Base-by-base conservation (phyloP, 768 basidiomycete species). In the Dioszegia hungarica region DNA sequence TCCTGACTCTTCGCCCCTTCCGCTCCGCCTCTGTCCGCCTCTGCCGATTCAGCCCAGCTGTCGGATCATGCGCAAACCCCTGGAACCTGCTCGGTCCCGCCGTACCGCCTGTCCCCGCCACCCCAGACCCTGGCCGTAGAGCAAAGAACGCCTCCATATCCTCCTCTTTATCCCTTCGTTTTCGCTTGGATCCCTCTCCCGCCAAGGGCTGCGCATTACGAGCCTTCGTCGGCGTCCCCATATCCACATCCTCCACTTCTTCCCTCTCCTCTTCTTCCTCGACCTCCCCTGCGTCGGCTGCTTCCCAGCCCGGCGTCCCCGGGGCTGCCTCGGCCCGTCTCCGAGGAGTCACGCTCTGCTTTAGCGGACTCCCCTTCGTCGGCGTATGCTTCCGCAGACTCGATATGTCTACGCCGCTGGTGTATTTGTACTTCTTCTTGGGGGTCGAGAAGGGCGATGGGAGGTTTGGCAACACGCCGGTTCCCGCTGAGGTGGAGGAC, bases 401-500 rank as follows among this genome's bases (percentile, higher is more conserved):
- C 3, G 57, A 57, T 9, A 71, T 49, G 38, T 71, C 69, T 5
- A 71, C 29, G 1, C 66, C 64, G 15, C 66, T 68, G 1, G 55
- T 45, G 38, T 59, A 66, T 33, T 66, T 63, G 51, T 53, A 60
- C 50, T 61, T 61, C 43, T 71, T 71, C 50, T 61, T 63, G 0
- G 64, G 69, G 10, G 69, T 68, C 2, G 45, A 31, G 46, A 62
- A 61, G 36, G 54, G 52, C 8, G 53, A 55, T 28, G 48, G 39
- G 37, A 36, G 46, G 5, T 5, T n/a, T 10, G 34, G 5, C n/a
- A 45, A 1, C 2, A 33, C n/a, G 40, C 29, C n/a, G n/a, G n/a
- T n/a, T n/a, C n/a, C 40, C 25, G 47, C 20, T 39, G 40, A 22
- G 10, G 54, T 25, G 24, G 54, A 46, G 2, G 45, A 37, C 15